Percentiles rank a stretch among this genome's conserved stretches.
These are phyloP conservation scores for Maudiozyma serrabonitensis DNA, from an alignment of 805 yeast genomes.

Conservation along the genomic window DNA sequence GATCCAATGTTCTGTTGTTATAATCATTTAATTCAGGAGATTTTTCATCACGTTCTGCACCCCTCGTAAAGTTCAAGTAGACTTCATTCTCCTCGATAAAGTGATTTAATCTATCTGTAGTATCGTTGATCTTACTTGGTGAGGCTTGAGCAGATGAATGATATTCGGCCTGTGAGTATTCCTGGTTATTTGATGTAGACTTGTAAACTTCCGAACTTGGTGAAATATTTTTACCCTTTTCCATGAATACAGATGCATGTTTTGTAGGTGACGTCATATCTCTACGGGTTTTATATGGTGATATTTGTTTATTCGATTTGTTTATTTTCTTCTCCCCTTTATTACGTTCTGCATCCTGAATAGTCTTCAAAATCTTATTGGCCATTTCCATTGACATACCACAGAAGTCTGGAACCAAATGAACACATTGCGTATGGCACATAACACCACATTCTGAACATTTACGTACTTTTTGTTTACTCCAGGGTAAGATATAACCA, in stretches of 20 bases:
- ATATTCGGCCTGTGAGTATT: background rate
- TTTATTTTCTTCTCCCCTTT: constrained; percentile 13
- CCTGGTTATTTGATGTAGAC: background rate
- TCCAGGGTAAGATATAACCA: constrained; percentile 94
- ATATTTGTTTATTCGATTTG: background rate
- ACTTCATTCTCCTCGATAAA: constrained; percentile 21
- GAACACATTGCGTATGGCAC: constrained; percentile 90
- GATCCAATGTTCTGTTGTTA: constrained; percentile 6
- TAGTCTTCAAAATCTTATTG: constrained; percentile 74
- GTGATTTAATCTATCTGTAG: constrained; percentile 15
- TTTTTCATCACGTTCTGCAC: constrained; percentile 11
- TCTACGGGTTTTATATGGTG: background rate
- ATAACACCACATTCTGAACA: constrained; percentile 90
- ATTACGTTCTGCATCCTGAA: constrained; percentile 55
- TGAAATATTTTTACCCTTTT: background rate
- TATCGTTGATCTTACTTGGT: constrained; percentile 5
- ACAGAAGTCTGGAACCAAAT: constrained; percentile 94
- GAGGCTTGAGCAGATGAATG: constrained; percentile 2
- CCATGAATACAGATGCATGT: constrained; percentile 1
- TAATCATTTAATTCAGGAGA: constrained; percentile 11
- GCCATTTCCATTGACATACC: constrained; percentile 98
- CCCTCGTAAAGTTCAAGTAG: constrained; percentile 22
- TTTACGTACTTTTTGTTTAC: constrained; percentile 82
- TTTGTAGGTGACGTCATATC: background rate
- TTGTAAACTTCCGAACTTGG: background rate